A percentile compares a stretch with the other conserved stretches of the same genome.
Conservation (phyloP, 1,284 basidiomycete species). For the Takashimella tepidaria region DNA sequence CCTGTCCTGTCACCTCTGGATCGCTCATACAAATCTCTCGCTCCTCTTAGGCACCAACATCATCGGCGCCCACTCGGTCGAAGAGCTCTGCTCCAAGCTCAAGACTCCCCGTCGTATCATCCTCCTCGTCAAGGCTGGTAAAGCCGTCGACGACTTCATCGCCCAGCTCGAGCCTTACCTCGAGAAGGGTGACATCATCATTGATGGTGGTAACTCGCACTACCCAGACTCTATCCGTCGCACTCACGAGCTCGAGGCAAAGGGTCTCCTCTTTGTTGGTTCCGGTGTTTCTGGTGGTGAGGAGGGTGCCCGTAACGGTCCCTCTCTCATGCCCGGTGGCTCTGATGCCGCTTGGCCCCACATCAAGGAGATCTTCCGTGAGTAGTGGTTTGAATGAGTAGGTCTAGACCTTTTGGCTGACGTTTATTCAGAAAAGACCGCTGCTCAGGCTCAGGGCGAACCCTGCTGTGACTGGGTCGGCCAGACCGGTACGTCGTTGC, state of each 20-base stretch:
- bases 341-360: slow-evolving; percentile 87
- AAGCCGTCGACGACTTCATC: slow-evolving; percentile 59
- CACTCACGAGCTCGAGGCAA: slow-evolving; percentile 82
- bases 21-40: not conserved
- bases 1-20: not conserved
- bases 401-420: not conserved
- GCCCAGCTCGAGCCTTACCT: slow-evolving; percentile 55
- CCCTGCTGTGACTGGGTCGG: slow-evolving; percentile 99
- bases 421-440: slow-evolving; percentile 61
- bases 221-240: slow-evolving; percentile 98
- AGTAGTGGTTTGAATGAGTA: slow-evolving; percentile 7
- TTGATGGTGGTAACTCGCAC: slow-evolving; percentile 99
- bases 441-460: slow-evolving; percentile 91
- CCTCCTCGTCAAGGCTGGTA: slow-evolving; percentile 69
- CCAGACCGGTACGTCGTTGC: slow-evolving; percentile 61
- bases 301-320: slow-evolving; percentile 95
- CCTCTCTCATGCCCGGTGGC: slow-evolving; percentile 99
- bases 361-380: slow-evolving; percentile 95
- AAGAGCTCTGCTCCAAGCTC: slow-evolving; percentile 67
- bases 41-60: slow-evolving; percentile 73
- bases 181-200: slow-evolving; percentile 82
- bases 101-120: slow-evolving; percentile 71
- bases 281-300: slow-evolving; percentile 99
- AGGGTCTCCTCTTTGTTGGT: slow-evolving; percentile 95
- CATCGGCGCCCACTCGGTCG: slow-evolving; percentile 86